Percentiles rank a stretch among this genome's conserved stretches.
Evolutionary conservation across 306 rosid genomes (phyloP).

Genomic region (Heteromeles arbutifolia): DNA sequence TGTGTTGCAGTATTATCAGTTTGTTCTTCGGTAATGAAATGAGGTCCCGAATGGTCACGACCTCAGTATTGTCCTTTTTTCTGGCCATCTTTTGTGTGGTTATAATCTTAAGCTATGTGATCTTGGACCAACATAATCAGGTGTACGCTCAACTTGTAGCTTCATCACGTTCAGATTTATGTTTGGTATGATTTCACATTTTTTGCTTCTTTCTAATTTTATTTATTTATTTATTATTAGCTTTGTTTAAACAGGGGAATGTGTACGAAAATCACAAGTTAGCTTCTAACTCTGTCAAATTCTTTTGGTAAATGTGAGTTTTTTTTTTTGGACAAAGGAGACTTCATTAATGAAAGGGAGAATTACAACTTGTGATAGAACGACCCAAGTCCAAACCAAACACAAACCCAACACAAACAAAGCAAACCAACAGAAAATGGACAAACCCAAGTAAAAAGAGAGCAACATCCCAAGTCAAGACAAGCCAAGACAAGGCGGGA

Average conservation of each 20-base stretch:
- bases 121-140: not conserved
- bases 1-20: not conserved
- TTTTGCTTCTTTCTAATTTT: not conserved
- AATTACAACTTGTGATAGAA: too few relatives aligned
- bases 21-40: not conserved
- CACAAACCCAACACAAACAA: too few relatives aligned
- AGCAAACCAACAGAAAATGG: too few relatives aligned
- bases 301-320: not conserved
- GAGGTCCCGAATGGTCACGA: too few relatives aligned
- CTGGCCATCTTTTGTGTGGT: too few relatives aligned
- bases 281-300: not conserved
- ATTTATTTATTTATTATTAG: not conserved
- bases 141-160: not conserved
- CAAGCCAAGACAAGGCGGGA: too few relatives aligned
- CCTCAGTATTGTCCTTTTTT: not conserved
- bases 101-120: not conserved
- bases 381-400: too few relatives aligned
- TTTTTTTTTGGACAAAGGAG: too few relatives aligned
- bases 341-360: too few relatives aligned
- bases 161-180: not conserved
- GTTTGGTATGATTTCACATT: not conserved
- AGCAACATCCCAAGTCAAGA: too few relatives aligned
- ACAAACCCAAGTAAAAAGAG: too few relatives aligned
- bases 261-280: not conserved
- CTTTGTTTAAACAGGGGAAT: not conserved